Evolutionary conservation across 805 yeast species (phyloP).

Genomic region (Metschnikowia peoriensis): DNA sequence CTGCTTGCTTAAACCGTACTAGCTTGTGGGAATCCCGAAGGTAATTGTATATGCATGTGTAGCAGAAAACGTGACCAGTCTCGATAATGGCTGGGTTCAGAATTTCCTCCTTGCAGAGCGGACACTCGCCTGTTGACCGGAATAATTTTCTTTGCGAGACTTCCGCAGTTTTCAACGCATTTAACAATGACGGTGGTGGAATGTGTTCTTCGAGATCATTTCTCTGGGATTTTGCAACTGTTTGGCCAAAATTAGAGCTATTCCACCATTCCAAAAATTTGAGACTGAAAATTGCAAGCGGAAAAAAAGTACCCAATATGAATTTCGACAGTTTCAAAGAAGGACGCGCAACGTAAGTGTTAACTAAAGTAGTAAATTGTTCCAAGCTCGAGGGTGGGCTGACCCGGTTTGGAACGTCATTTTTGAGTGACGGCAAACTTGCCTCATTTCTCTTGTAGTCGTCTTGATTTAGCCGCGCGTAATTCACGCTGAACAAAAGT

Average conservation of each 20-base stretch:
- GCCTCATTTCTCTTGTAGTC: conserved; percentile 46
- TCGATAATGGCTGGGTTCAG: conserved; percentile 84
- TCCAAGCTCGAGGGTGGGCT: conserved; percentile 44
- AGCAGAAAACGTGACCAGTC: conserved; percentile 89
- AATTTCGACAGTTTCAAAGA: conserved; percentile 31
- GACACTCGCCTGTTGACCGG: conserved; percentile 49
- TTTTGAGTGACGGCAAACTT: conserved; percentile 8
- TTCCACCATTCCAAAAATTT: conserved; percentile 95
- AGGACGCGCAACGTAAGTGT: conserved; percentile 24
- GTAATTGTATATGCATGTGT: conserved; percentile 74
- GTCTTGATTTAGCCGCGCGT: conserved; percentile 55
- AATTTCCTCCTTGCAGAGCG: conserved; percentile 63
- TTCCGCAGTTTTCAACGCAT: conserved; percentile 15
- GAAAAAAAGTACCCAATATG: conserved; percentile 57
- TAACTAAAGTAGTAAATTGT: conserved; percentile 25
- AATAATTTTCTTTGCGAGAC: conserved; percentile 21
- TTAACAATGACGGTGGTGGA: conserved; percentile 44
- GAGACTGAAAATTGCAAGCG: conserved; percentile 74
- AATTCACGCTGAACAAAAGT: conserved; percentile 58
- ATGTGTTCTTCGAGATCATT: conserved; percentile 46
- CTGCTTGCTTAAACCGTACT: conserved; percentile 17
- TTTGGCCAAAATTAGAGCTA: conserved; percentile 65
- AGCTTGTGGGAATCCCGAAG: conserved; percentile 48
- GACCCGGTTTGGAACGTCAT: conserved; percentile 24
- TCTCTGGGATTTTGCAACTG: conserved; percentile 49